Evolutionary conservation across 2,329 filamentous ascomycete species (phyloP).

Genomic region (Huntiella moniliformis): DNA sequence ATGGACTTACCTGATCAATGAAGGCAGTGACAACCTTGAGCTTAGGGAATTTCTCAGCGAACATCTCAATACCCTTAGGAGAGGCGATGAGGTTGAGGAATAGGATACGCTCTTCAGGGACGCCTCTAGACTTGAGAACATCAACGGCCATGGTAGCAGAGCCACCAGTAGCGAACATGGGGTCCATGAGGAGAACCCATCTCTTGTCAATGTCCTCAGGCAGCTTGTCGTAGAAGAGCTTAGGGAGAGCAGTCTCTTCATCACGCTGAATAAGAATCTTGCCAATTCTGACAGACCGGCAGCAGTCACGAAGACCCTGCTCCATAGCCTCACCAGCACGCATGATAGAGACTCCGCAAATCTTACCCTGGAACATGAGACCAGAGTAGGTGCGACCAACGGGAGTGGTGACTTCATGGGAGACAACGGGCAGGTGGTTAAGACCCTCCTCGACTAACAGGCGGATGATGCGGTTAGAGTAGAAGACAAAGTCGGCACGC

Average conservation of each 20-base stretch:
- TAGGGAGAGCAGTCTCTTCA: constrained; percentile 81
- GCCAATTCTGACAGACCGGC: constrained; percentile 89
- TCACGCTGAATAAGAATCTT: constrained; percentile 97
- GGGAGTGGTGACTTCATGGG: constrained; percentile 77
- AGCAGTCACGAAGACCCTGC: constrained; percentile 88
- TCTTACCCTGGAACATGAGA: constrained; percentile 92
- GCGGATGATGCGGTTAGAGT: constrained; percentile 94
- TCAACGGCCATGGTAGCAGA: constrained; percentile 96
- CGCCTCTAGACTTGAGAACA: constrained; percentile 72
- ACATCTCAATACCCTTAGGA: constrained; percentile 75
- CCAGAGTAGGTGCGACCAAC: constrained; percentile 77
- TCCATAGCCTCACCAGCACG: constrained; percentile 97
- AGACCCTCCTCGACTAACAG: constrained; percentile 91
- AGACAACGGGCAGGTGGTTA: constrained; percentile 84
- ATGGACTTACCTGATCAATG: constrained; percentile 51
- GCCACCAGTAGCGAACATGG: constrained; percentile 97
- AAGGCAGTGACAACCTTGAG: constrained; percentile 89
- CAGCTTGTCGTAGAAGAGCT: constrained; percentile 94
- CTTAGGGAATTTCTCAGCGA: constrained; percentile 74
- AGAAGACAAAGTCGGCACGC: constrained; percentile 96
- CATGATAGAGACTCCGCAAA: constrained; percentile 98
- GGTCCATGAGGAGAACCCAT: constrained; percentile 87
- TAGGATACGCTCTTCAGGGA: constrained; percentile 84
- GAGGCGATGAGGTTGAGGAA: constrained; percentile 98
- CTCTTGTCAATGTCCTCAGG: constrained; percentile 80